A percentile compares a stretch with the other conserved stretches of the same genome.
Conservation (phyloP, 257 asterid genomes). For the Solanum medicagineum region DNA sequence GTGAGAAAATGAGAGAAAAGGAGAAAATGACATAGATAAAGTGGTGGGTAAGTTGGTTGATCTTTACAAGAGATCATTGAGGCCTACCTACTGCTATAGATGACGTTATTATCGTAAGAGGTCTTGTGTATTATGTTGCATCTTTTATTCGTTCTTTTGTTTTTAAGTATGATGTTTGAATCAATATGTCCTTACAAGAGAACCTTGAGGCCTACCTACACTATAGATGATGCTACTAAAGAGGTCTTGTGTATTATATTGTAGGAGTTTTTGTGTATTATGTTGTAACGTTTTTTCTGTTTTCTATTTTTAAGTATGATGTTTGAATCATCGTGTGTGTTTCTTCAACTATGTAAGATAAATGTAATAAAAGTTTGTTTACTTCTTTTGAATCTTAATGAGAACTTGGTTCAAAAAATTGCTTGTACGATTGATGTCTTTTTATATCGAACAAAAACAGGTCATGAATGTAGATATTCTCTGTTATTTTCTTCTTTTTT, state of each 20-base stretch:
- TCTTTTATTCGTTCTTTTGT: no score
- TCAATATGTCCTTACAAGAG: background rate
- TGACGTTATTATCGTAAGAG: background rate
- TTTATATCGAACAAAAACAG: no score
- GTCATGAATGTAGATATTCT: no score
- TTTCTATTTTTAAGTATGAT: background rate
- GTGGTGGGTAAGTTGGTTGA: conserved; percentile 31
- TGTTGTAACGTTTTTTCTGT: background rate
- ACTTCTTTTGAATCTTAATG: background rate
- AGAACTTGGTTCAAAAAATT: no score
- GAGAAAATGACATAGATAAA: conserved; percentile 27
- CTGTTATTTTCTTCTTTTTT: no score
- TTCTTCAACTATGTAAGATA: background rate
- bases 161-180: background rate
- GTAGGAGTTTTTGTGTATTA: background rate
- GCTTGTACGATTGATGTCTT: no score
- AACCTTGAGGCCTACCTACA: no score
- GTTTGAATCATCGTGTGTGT: background rate
- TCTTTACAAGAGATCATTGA: conserved; percentile 9
- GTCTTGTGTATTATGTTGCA: background rate
- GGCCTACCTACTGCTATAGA: background rate
- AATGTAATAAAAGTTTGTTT: background rate
- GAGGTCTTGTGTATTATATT: background rate
- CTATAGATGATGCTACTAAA: background rate
- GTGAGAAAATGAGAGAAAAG: conserved; percentile 20